Evolutionary conservation across 371 early-diverging fungal genomes (phyloP).

Genomic region (Funneliformis caledonium): DNA sequence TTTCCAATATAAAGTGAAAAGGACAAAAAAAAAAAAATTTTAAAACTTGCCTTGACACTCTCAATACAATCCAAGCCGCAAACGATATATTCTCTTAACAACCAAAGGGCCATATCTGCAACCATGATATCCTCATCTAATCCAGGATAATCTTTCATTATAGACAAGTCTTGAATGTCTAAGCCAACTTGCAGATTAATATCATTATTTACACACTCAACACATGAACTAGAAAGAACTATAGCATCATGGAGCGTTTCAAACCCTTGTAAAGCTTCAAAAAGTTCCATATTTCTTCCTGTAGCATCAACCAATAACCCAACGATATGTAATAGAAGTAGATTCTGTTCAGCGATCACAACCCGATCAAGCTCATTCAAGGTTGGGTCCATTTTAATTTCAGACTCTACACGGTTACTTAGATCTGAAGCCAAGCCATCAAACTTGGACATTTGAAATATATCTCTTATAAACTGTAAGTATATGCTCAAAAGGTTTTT

Average conservation of each 20-base stretch:
- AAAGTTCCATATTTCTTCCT: conserved; percentile 44
- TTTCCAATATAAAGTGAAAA: background rate
- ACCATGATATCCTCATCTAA: conserved; percentile 45
- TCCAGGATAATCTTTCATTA: conserved; percentile 39
- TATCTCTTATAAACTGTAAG: conserved; percentile 46
- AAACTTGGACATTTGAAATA: conserved; percentile 41
- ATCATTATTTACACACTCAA: conserved; percentile 18
- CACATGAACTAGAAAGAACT: conserved; percentile 38
- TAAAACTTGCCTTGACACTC: conserved; percentile 17
- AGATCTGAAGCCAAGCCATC: background rate
- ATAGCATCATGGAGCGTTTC: conserved; percentile 48
- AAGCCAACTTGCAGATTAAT: background rate
- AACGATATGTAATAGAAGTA: conserved; percentile 45
- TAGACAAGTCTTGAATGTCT: conserved; percentile 23
- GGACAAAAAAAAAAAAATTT: conserved; percentile 27
- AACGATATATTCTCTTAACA: conserved; percentile 44
- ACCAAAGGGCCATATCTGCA: conserved; percentile 50
- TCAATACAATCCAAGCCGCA: conserved; percentile 10
- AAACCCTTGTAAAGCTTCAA: conserved; percentile 50
- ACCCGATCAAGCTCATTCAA: conserved; percentile 43
- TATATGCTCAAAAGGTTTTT: conserved; percentile 50
- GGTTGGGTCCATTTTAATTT: background rate
- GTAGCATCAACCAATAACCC: conserved; percentile 48
- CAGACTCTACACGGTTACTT: background rate
- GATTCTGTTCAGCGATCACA: conserved; percentile 48